Base-by-base conservation (phyloP, 305 asterid species). In the Fraxinus angustifolia region DNA sequence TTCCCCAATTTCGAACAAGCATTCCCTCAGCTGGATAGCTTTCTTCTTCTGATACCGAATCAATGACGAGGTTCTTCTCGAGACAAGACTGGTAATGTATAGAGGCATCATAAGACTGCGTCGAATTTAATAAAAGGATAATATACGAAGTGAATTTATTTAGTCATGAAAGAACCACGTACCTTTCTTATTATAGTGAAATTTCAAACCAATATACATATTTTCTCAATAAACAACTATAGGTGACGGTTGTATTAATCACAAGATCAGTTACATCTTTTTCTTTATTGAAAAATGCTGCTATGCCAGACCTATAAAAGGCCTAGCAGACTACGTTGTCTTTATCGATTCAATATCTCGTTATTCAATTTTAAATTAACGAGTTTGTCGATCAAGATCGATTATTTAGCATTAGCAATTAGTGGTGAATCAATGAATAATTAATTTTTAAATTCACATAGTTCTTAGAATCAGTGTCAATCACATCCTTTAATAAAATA, bases 41-140 rank as follows among this genome's bases (percentile, higher is more conserved):
- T 85, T 93, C 97, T 82, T 91, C 97, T 88, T 91, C 97, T 3
- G 92, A 87, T 53, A 89, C 76, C 4, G 96, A 93, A 82, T 93
- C 96, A n/a, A 93, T 90, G 30, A 93, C 86, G 68, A 93, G 89
- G 89, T 42, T 42, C 53, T 42, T 11, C 53, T 11, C 16, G n/a
- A 42, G 53, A 42, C 53, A 42, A 42, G 53, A 42, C 53, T 42
- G n/a, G 53, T 42, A 42, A 42, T 11, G n/a, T 14, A 42, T 42
- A 42, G 53, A 42, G 53, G 11, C n/a, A 42, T 42, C 11, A 4
- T 42, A 42, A 42, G n/a, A 42, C n/a, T 2, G 14, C n/a, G 16
- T 10, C 4, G n/a, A 2, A 42, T 11, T 42, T 6, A 42, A 42
- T 42, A 3, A 11, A 42, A 42, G n/a, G 1, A 10, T 42, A 42